Percentiles rank a stretch among this genome's conserved stretches.
These are phyloP conservation scores for Halophytophthora polymorphica DNA, from an alignment of 352 stramenopile genomes.

Conservation along the genomic window DNA sequence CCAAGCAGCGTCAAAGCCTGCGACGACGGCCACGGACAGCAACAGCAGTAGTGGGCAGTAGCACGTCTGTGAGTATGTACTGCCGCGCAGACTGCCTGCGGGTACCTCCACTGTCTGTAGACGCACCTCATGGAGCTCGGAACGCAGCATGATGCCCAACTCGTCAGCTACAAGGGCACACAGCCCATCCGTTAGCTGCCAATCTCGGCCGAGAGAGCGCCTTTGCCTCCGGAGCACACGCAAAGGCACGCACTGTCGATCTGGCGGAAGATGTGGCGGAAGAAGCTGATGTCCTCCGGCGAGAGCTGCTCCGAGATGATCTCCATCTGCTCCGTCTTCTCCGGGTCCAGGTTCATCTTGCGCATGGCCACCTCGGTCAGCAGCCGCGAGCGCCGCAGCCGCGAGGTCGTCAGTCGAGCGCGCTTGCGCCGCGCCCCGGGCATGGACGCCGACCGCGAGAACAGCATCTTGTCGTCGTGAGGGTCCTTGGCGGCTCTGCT, in stretches of 20 bases:
- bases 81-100: background rate
- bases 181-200: background rate
- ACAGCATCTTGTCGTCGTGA: conserved; percentile 25
- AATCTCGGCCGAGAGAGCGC: background rate
- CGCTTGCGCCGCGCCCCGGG: conserved; percentile 42
- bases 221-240: background rate
- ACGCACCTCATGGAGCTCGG: conserved; percentile 53
- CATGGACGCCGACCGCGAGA: conserved; percentile 46
- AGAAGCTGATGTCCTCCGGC: conserved; percentile 55
- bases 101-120: background rate
- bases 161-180: conserved; percentile 33
- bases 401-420: conserved; percentile 43
- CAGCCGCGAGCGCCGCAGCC: conserved; percentile 48
- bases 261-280: conserved; percentile 66
- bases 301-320: conserved; percentile 56
- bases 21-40: too few species aligned
- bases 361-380: conserved; percentile 60
- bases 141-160: conserved; percentile 61
- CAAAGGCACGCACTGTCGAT: conserved; percentile 43
- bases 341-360: conserved; percentile 59
- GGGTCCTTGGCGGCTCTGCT: too few species aligned
- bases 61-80: background rate
- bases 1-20: conserved; percentile 52
- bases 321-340: conserved; percentile 60
- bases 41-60: too few species aligned